Evolutionary conservation across 179 eudicot genomes (phyloP), one percentile per base, ranked within the genome.

Genomic region (Silene vulgaris): DNA sequence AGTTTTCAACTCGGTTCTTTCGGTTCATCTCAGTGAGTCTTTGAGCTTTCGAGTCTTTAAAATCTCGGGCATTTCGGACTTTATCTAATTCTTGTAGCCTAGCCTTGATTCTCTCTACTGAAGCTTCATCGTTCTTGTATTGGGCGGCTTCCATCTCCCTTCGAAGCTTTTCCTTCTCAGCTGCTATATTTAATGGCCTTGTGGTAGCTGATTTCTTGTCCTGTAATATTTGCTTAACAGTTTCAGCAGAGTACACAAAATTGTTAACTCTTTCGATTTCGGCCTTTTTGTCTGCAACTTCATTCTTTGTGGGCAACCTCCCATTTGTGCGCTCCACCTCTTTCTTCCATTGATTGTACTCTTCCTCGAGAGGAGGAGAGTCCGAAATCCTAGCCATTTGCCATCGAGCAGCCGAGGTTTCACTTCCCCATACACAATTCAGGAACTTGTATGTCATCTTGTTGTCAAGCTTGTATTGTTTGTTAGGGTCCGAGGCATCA

Each of bases 311-410:
- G 17, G 89, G 97, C 97, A 90, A 86, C 70, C 91, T 84, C 5
- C 97, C 99, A 12, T 83, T 86, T 26, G 81, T 85, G 14, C 93
- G 90, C 77, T 95, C 99, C 72, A 95, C 97, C 79, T 92, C 99
- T 79, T 83, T 84, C 23, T 88, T 83, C 97, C 97, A 92, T 72
- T 86, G 97, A n/a, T 87, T 93, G 81, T 81, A 95, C 85, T 95
- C 99, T 62, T 95, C 96, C 85, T 85, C 91, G 0, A 79, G 30
- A 6, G 99, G 99, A 14, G 88, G 83, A 29, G 95, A 80, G 80
- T 95, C 99, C 0, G 99, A 95, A 52, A 95, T 76, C 87, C 96
- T 85, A 32, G 97, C 97, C 99, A 95, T 95, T 86, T 93, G 97
- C 99, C 97, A 95, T 83, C 99, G 83, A 50, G 99, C 99, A 81